Base-by-base conservation (phyloP, 306 rosid genomes). In the Herpetospermum pedunculosum region DNA sequence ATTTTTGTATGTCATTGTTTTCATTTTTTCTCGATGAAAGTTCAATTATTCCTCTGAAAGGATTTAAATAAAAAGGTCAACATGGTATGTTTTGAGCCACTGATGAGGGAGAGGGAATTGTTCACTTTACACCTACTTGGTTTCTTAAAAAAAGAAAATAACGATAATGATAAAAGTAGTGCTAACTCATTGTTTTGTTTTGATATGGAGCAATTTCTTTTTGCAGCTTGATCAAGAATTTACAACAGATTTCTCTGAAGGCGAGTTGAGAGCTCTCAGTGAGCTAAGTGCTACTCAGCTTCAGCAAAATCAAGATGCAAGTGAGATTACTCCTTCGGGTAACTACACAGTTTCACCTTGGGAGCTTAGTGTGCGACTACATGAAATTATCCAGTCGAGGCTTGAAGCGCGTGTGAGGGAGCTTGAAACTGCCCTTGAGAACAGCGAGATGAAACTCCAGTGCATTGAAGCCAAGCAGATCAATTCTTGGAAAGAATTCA, bases 141-240 rank as follows among this genome's bases (percentile, higher is more conserved):
- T 14, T 14, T 57, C n/a, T 29, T 8, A 23, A 26, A 49, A n/a
- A 49, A 55, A 0, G 26, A 55, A 8, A 6, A 28, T 6, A 30
- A 59, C 10, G 10, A 41, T 21, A 50, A 21, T 40, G 41, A 10
- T 65, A 10, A 0, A 21, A n/a, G 32, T 38, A 68, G 53, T 23
- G 65, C 38, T 58, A n/a, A 43, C 53, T 23, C 53, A 15, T 26
- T 63, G 59, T 21, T 76, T 46, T 14, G 34, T 32, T n/a, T 9
- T 64, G 52, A 73, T 34, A 34, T 50, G n/a, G 47, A 34, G 35
- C 38, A 69, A 73, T 50, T 34, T 53, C 32, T 35, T 57, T 77
- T 47, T 77, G 89, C 96, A 92, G 98, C 70, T 81, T 80, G 89
- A 86, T 78, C 88, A 90, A 43, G 86, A 88, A 57, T 87, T 87